These are phyloP conservation scores for Schrenkiella parvula DNA, from an alignment of 345 rosid species.

Conservation along the genomic window DNA sequence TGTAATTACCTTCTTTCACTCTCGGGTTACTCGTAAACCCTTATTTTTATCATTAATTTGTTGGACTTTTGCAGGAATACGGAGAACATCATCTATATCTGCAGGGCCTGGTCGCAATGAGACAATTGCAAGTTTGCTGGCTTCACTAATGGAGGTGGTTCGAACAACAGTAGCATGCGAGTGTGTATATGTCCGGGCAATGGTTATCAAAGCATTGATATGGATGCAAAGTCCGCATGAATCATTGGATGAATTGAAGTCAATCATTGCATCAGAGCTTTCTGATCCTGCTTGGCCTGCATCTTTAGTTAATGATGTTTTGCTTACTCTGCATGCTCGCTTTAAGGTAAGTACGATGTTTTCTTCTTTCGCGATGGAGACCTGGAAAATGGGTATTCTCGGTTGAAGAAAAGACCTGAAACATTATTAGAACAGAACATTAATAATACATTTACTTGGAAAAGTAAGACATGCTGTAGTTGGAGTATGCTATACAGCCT, in stretches of 20 bases:
- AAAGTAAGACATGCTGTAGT: background rate
- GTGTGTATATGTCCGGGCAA: constrained; percentile 95
- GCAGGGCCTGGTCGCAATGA: constrained; percentile 71
- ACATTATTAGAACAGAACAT: background rate
- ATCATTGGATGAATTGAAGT: constrained; percentile 88
- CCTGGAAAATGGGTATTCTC: background rate
- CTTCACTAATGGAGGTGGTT: constrained; percentile 96
- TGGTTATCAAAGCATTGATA: constrained; percentile 98
- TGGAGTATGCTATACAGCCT: background rate
- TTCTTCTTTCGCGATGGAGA: background rate
- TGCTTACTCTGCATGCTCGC: constrained; percentile 99
- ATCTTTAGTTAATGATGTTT: constrained; percentile 81
- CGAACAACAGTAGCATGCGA: constrained; percentile 99
- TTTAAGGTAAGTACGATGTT: constrained; percentile 60
- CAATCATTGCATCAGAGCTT: constrained; percentile 96
- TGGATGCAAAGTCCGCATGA: constrained; percentile 99
- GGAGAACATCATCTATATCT: constrained; percentile 63
- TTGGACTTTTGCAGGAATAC: constrained; percentile 43
- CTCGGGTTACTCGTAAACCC: background rate
- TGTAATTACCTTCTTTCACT: background rate
- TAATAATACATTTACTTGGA: background rate
- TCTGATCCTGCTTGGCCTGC: constrained; percentile 99
- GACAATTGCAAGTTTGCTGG: constrained; percentile 84
- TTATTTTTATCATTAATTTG: background rate
- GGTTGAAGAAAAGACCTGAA: background rate